Percentiles rank a stretch among this genome's conserved stretches.
Evolutionary conservation across 1,284 basidiomycete genomes (phyloP).

Genomic region (Rhodotorula sp.): DNA sequence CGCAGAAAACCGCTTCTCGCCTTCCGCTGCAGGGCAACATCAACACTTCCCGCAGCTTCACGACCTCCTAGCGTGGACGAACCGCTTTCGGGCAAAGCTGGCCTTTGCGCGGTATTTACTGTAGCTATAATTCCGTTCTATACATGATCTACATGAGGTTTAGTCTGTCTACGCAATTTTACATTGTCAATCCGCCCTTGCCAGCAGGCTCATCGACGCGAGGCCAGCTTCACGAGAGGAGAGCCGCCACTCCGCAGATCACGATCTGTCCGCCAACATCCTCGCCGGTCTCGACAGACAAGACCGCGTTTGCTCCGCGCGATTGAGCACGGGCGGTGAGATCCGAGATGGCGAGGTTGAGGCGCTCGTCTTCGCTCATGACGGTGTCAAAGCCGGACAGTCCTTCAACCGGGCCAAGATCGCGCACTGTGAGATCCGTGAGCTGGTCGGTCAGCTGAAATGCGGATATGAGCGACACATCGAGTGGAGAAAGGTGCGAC

Average conservation of each 20-base stretch:
- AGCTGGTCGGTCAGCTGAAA: no score
- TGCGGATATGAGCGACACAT: no score
- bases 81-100: not conserved
- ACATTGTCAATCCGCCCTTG: not conserved
- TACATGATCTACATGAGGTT: not conserved
- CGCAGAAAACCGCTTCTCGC: not conserved
- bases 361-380: slow-evolving; percentile 14
- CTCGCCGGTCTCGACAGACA: slow-evolving; percentile 21
- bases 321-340: slow-evolving; percentile 10
- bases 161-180: not conserved
- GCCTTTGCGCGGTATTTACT: not conserved
- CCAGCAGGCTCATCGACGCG: no score
- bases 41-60: not conserved
- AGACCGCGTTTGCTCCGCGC: slow-evolving; percentile 19
- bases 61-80: not conserved
- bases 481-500: no score
- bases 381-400: not conserved
- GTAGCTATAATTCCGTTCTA: not conserved
- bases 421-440: not conserved
- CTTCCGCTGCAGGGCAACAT: not conserved
- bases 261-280: slow-evolving; percentile 21
- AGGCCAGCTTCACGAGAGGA: slow-evolving; percentile 1
- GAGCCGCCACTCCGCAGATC: slow-evolving; percentile 16
- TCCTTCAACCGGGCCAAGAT: slow-evolving; percentile 10
- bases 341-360: slow-evolving; percentile 14